Evolutionary conservation across 2,329 filamentous ascomycete species (phyloP).

Genomic region (Leptographium radiaticola): DNA sequence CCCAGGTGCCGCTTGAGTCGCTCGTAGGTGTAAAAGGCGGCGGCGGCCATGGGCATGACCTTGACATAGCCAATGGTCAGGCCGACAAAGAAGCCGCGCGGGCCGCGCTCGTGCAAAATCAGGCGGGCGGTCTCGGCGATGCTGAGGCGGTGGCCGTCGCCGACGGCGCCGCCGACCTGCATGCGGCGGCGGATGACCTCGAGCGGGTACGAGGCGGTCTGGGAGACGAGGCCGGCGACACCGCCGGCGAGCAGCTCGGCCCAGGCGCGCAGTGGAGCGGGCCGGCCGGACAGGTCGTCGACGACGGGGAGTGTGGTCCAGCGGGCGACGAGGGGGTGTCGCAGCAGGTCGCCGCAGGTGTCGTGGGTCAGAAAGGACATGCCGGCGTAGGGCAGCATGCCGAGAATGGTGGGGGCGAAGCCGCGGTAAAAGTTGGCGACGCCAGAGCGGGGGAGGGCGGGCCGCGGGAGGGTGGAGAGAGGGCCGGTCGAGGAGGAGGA

Average conservation of each 20-base stretch:
- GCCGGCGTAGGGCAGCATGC: constrained; percentile 95
- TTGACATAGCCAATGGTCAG: constrained; percentile 93
- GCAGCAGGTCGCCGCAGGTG: constrained; percentile 72
- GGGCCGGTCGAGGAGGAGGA: background rate
- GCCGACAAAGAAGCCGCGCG: constrained; percentile 80
- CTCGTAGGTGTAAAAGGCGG: constrained; percentile 54
- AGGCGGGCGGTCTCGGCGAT: constrained; percentile 66
- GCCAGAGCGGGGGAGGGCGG: constrained; percentile 35
- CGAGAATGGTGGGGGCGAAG: constrained; percentile 77
- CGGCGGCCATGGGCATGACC: constrained; percentile 76
- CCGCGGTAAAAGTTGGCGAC: constrained; percentile 89
- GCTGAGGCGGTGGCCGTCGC: constrained; percentile 67
- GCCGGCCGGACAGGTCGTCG: constrained; percentile 42
- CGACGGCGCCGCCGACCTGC: constrained; percentile 92
- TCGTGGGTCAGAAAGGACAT: constrained; percentile 95
- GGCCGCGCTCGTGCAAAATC: constrained; percentile 64
- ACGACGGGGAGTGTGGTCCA: constrained; percentile 62
- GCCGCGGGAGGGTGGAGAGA: too few relatives aligned
- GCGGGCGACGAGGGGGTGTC: constrained; percentile 49
- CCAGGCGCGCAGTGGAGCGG: constrained; percentile 65
- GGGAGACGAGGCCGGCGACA: constrained; percentile 74
- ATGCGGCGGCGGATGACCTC: constrained; percentile 87
- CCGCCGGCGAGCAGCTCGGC: constrained; percentile 79
- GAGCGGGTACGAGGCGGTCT: constrained; percentile 85
- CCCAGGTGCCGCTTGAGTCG: constrained; percentile 49